Percentiles rank a stretch among this genome's conserved stretches.
Conservation (phyloP, 2,329 filamentous ascomycete species). For the Bipolaris oryzae region DNA sequence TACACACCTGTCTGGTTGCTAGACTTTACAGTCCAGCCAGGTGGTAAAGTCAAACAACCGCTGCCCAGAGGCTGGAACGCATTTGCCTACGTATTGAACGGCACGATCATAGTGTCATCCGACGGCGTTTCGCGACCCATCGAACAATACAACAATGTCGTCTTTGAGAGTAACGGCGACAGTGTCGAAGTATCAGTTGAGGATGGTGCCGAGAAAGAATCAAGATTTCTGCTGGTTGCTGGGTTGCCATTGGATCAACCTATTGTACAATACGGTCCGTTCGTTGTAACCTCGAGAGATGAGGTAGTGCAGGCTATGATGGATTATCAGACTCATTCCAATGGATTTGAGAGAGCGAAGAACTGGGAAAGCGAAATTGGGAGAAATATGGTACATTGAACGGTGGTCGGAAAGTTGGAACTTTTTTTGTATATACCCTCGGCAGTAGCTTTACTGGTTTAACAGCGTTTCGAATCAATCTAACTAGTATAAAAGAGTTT, state of each 20-base stretch:
- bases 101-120: conserved; percentile 65
- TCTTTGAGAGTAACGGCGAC: conserved; percentile 82
- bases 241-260: conserved; percentile 64
- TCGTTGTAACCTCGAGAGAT: conserved; percentile 45
- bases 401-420: background rate
- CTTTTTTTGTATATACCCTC: background rate
- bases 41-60: conserved; percentile 75
- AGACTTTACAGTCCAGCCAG: conserved; percentile 79
- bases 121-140: conserved; percentile 53
- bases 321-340: conserved; percentile 45
- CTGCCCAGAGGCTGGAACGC: conserved; percentile 85
- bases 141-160: conserved; percentile 81
- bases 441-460: background rate
- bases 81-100: conserved; percentile 85
- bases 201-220: conserved; percentile 63
- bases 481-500: background rate
- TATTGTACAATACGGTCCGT: conserved; percentile 50
- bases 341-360: conserved; percentile 65
- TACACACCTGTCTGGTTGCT: conserved; percentile 98
- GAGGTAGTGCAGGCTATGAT: conserved; percentile 48
- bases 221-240: conserved; percentile 72
- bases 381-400: conserved; percentile 42
- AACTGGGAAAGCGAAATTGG: conserved; percentile 78
- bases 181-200: conserved; percentile 73
- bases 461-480: background rate